Evolutionary conservation across 371 early-diverging fungal genomes (phyloP).

Genomic region (Mortierella sp.): DNA sequence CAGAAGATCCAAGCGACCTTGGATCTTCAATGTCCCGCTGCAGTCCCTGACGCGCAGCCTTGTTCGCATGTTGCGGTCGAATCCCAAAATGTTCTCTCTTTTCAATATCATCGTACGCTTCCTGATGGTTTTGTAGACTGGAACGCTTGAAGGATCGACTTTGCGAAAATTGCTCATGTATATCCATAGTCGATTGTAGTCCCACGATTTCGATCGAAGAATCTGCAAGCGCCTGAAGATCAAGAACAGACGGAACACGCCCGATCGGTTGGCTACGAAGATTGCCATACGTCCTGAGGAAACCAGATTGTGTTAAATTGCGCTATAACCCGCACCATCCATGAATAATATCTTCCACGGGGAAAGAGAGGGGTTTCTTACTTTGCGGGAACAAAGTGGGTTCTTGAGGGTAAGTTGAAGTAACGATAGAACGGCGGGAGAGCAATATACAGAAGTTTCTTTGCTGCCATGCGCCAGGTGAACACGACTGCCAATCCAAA

Average conservation of each 20-base stretch:
- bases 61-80: conserved; percentile 20
- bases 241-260: conserved; percentile 70
- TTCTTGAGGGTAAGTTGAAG: conserved; percentile 68
- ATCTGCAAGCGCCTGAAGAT: conserved; percentile 61
- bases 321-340: too few relatives aligned
- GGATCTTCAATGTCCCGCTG: neutral
- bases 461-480: conserved; percentile 69
- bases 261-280: conserved; percentile 67
- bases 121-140: conserved; percentile 2
- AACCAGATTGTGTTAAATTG: too few relatives aligned
- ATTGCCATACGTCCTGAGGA: conserved; percentile 66
- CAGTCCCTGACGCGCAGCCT: conserved; percentile 7
- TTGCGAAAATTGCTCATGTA: conserved; percentile 60
- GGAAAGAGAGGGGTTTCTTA: conserved; percentile 5
- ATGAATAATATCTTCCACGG: neutral
- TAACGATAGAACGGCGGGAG: conserved; percentile 70
- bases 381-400: conserved; percentile 47
- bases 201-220: conserved; percentile 62
- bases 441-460: conserved; percentile 64
- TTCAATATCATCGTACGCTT: conserved; percentile 8
- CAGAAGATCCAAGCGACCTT: neutral
- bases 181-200: conserved; percentile 65
- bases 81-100: conserved; percentile 36
- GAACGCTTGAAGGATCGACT: conserved; percentile 27
- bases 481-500: conserved; percentile 67